Base-by-base conservation (phyloP, 352 stramenopile species). In the Globisporangium heterothallicum region DNA sequence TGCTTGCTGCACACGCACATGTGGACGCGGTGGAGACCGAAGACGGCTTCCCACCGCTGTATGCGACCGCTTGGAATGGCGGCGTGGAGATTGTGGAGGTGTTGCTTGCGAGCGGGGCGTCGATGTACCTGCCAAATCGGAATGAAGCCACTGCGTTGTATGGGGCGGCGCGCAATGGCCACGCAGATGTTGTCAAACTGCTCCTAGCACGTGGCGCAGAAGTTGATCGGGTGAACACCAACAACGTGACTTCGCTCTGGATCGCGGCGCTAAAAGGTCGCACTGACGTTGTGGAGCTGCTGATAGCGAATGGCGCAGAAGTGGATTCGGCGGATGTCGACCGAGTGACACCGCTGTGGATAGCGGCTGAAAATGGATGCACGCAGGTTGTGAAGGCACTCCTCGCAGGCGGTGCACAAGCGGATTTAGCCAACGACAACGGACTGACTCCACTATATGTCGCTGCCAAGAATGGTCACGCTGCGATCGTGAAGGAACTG, bases 211-310 rank as follows among this genome's bases (percentile, higher is more conserved):
- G 25, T n/a, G 27, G 43, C 25, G 25, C 32, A 16, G 26, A 24
- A 3, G 26, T 40, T n/a, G 43, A 49, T 5, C 43, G 25, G n/a
- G 26, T 49, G 7, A 40, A 49, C 27, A 49, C 27, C 16, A 49
- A 49, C n/a, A 40, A 40, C 13, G 43, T 49, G 43, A 49, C 43
- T 18, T 29, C 43, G 3, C 43, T 49, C n/a, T 49, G 43, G 43
- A 49, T 49, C n/a, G 43, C 43, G 2, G 43, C 26, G 9, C 25
- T 49, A 6, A 49, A 49, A n/a, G 27, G 43, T 1, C 26, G 43
- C 8, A 9, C 35, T 4, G 27, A 40, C 1, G 43, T 29, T 26
- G 43, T 36, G 43, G 22, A 49, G 27, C 14, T 49, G 2, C 26
- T 49, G 13, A n/a, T 49, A n/a, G 43, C 22, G 3, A 18, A 36